Evolutionary conservation across 2,329 filamentous ascomycete genomes (phyloP), one percentile per base, ranked within the genome.

Genomic region (Hypoxylon sp.): DNA sequence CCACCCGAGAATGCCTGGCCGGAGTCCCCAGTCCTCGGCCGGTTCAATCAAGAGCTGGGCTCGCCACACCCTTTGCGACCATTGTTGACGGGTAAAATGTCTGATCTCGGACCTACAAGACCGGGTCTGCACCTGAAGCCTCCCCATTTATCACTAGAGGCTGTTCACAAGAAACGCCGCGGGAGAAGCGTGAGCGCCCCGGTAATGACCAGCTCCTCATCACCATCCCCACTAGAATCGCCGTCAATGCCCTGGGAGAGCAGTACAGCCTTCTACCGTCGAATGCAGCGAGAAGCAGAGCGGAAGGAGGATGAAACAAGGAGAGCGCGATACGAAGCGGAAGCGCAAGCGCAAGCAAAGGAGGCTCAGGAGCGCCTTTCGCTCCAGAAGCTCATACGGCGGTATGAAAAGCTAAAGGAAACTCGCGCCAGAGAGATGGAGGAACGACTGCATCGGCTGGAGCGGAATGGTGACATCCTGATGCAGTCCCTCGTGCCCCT

Each of bases 351-450:
- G 1, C 69, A 72, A 53, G 60, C 72, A 22, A 27, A 81, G 54
- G 77, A 77, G 22, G 56, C 57, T 4, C 58, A 71, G 4, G 72
- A 74, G n/a, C 62, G 55, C 17, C 61, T 72, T n/a, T 53, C 72
- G 59, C 74, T 66, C 11, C 71, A 71, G 61, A 79, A 83, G 61
- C 75, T 82, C 8, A 61, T 80, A 17, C 72, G 75, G 3, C 78
- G 80, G 7, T 83, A 84, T 64, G 81, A 84, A 53, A 78, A 77
- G 2, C 80, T 84, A 30, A 77, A 80, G 8, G 81, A 83, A 64
- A 77, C 80, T 20, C 83, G 81, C 6, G 75, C 84, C 14, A 79
- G 79, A 25, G 85, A 87, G 42, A 82, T 86, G 76, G 84, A 86
- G 69, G 79, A 79, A 10, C 81, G 85, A 1, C 74, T 87, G 11